Evolutionary conservation across 345 rosid genomes (phyloP).

Genomic region (Laguncularia racemosa): DNA sequence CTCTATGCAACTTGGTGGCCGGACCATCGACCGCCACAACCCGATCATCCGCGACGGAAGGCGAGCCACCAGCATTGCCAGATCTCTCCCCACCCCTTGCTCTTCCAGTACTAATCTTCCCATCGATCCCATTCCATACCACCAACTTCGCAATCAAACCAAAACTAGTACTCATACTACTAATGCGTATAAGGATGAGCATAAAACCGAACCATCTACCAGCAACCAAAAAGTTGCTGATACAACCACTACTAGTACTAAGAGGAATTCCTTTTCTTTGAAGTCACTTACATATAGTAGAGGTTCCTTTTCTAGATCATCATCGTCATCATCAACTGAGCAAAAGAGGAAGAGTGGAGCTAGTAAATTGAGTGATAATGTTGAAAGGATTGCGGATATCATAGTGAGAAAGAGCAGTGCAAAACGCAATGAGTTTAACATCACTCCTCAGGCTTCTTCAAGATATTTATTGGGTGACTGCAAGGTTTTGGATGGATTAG

Average conservation of each 20-base stretch:
- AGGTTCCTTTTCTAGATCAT: too few species aligned
- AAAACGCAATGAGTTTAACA: not conserved
- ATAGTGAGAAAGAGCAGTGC: constrained; percentile 1
- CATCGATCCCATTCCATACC: constrained; percentile 24
- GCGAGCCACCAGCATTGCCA: constrained; percentile 11
- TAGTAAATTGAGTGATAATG: not conserved
- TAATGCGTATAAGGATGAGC: too few species aligned
- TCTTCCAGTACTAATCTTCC: constrained; percentile 12
- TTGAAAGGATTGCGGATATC: constrained; percentile 1
- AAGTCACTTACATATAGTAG: too few species aligned
- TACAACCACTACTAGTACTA: too few species aligned
- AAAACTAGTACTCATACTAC: not conserved
- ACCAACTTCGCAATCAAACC: constrained; percentile 13
- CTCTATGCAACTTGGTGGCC: constrained; percentile 7
- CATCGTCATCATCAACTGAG: not conserved
- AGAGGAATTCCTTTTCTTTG: not conserved
- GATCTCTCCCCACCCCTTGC: constrained; percentile 16
- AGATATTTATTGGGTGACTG: constrained; percentile 26
- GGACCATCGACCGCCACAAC: constrained; percentile 26
- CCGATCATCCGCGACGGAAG: constrained; percentile 28
- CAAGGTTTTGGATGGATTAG: constrained; percentile 10
- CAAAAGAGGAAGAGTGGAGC: constrained; percentile 2
- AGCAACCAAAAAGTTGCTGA: too few species aligned
- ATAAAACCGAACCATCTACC: too few species aligned
- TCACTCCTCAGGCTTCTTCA: constrained; percentile 22